A percentile compares a stretch with the other conserved stretches of the same genome.
Conservation (phyloP, 345 rosid genomes). For the Lumnitzera racemosa region DNA sequence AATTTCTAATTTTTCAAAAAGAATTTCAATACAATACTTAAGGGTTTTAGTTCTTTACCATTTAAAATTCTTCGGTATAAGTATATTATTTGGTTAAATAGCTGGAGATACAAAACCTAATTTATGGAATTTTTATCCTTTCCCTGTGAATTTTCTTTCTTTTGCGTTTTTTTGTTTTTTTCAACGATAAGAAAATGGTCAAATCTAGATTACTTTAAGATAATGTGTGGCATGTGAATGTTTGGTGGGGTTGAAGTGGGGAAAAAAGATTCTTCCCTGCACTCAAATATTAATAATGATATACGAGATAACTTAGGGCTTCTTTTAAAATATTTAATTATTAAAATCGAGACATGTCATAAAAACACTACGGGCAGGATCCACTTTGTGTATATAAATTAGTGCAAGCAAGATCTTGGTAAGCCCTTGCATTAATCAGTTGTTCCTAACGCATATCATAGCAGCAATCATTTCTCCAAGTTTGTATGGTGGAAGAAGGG, state of each 20-base stretch:
- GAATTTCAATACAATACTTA: no score
- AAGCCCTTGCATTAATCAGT: constrained; percentile 5
- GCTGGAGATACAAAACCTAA: no score
- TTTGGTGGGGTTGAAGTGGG: background rate
- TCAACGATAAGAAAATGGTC: background rate
- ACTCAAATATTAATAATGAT: background rate
- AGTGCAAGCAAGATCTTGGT: background rate
- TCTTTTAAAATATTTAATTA: background rate
- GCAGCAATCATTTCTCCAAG: constrained; percentile 1
- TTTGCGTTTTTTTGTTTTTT: background rate
- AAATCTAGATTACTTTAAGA: background rate
- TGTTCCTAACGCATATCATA: background rate
- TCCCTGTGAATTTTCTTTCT: background rate
- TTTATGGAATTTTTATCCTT: background rate
- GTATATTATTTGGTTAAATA: no score
- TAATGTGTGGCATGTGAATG: constrained; percentile 11
- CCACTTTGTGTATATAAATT: background rate
- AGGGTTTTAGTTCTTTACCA: no score
- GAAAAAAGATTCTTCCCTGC: constrained; percentile 9
- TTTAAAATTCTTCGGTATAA: no score
- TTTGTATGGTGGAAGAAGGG: background rate
- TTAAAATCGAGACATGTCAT: background rate
- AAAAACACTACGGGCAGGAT: constrained; percentile 1
- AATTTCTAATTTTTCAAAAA: no score
- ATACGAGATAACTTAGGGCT: background rate